These are phyloP conservation scores for Diphasiastrum complanatum DNA, from an alignment of 83 land plant genomes.

Conservation along the genomic window DNA sequence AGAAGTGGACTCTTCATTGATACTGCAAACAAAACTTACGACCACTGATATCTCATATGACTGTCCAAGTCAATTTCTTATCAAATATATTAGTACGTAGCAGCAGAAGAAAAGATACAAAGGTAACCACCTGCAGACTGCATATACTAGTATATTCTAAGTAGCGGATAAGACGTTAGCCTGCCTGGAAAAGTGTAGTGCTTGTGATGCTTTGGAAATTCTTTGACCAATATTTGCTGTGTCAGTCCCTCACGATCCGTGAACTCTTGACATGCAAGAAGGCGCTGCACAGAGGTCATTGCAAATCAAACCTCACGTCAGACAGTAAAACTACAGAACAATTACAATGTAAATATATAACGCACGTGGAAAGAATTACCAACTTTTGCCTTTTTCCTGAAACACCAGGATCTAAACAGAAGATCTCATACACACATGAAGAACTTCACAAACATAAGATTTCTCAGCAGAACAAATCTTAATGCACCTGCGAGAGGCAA, in stretches of 20 bases:
- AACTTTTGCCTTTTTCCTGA: background rate
- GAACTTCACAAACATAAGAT: background rate
- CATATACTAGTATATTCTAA: too few relatives aligned
- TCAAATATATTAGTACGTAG: too few relatives aligned
- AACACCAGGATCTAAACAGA: slow-evolving; percentile 1
- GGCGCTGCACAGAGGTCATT: slow-evolving; percentile 15
- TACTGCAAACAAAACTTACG: too few relatives aligned
- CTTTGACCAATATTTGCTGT: slow-evolving; percentile 32
- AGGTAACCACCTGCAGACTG: too few relatives aligned
- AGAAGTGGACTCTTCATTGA: too few relatives aligned
- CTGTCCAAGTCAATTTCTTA: too few relatives aligned
- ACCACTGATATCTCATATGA: too few relatives aligned
- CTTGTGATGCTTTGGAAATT: slow-evolving; percentile 27
- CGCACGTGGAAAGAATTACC: background rate
- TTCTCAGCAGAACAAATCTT: background rate
- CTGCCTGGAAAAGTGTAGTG: slow-evolving; percentile 46
- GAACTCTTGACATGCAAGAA: slow-evolving; percentile 41
- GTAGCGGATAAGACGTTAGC: too few relatives aligned
- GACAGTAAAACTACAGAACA: too few relatives aligned
- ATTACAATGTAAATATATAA: too few relatives aligned
- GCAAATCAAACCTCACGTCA: too few relatives aligned
- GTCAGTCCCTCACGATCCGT: slow-evolving; percentile 39
- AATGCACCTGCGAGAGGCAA: slow-evolving; percentile 35
- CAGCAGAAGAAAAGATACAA: too few relatives aligned
- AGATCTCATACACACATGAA: background rate